A percentile compares a stretch with the other conserved stretches of the same genome.
phyloP scores from a whole-genome alignment of 2,329 filamentous ascomycete genomes.

The Graphium sp. region DNA sequence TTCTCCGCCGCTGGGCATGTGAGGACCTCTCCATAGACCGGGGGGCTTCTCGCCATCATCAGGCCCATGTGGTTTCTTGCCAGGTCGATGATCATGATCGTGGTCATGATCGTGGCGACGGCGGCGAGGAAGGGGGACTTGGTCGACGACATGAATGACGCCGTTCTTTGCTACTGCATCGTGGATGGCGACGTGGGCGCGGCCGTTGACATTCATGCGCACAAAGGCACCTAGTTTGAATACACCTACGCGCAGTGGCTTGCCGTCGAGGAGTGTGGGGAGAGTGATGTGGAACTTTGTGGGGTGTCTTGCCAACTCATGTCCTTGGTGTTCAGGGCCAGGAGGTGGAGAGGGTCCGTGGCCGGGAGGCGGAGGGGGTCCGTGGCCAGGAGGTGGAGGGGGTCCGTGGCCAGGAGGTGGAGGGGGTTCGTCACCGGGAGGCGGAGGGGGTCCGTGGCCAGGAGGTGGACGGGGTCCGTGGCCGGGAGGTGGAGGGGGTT shows the following conservation, averaged over 20 bases:
- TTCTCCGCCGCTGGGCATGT: too few relatives aligned
- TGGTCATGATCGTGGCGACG: slow-evolving; percentile 13
- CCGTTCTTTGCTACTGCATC: slow-evolving; percentile 66
- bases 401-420: slow-evolving; percentile 15
- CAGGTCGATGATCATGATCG: slow-evolving; percentile 1
- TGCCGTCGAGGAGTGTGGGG: slow-evolving; percentile 51
- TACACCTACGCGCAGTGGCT: slow-evolving; percentile 55
- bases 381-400: too few relatives aligned
- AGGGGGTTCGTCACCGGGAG: background rate
- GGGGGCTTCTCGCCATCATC: too few relatives aligned
- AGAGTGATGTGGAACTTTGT: slow-evolving; percentile 61
- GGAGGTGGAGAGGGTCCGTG: background rate
- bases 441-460: too few relatives aligned
- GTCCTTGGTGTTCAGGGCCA: background rate
- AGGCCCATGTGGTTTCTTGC: too few relatives aligned
- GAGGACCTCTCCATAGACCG: too few relatives aligned
- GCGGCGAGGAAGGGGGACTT: slow-evolving; percentile 62
- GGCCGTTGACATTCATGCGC: slow-evolving; percentile 60
- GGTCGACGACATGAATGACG: slow-evolving; percentile 61
- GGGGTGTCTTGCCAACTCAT: too few relatives aligned
- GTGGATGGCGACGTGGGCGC: slow-evolving; percentile 43
- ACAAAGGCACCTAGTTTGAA: slow-evolving; percentile 50
- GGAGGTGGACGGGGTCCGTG: too few relatives aligned
- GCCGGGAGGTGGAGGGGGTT: slow-evolving; percentile 17
- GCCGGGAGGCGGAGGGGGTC: background rate